Evolutionary conservation across 2,329 filamentous ascomycete species (phyloP).

Genomic region (Fusarium subglutinans): DNA sequence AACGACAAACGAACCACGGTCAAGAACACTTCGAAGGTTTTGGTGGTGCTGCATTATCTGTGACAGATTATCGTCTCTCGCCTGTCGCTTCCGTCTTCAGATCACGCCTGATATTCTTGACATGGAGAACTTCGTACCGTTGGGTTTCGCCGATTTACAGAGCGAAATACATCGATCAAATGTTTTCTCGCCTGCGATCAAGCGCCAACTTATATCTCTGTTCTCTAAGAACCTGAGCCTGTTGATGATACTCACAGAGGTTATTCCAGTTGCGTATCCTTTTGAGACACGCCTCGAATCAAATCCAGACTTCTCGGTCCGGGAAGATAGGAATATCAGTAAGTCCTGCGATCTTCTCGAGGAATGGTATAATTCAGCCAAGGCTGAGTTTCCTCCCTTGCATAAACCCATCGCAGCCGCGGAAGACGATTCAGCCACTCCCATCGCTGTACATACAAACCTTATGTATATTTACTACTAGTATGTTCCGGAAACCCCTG

Average conservation of each 20-base stretch:
- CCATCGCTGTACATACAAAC: not conserved
- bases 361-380: not conserved
- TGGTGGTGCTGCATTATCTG: slow-evolving; percentile 1
- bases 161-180: not conserved
- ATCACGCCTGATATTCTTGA: not conserved
- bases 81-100: not conserved
- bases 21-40: not conserved
- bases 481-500: accelerated
- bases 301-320: not conserved
- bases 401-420: accelerated
- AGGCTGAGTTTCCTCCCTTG: not conserved
- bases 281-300: not conserved
- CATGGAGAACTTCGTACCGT: not conserved
- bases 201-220: not conserved
- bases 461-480: not conserved
- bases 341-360: not conserved
- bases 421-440: not conserved
- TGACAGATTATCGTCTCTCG: not conserved
- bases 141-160: not conserved
- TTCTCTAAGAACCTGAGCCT: not conserved
- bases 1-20: not conserved
- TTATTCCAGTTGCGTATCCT: not conserved
- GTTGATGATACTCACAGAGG: not conserved
- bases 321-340: not conserved
- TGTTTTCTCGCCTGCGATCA: not conserved